These are phyloP conservation scores for Dionaea muscipula DNA, from an alignment of 179 eudicot genomes.

Conservation along the genomic window DNA sequence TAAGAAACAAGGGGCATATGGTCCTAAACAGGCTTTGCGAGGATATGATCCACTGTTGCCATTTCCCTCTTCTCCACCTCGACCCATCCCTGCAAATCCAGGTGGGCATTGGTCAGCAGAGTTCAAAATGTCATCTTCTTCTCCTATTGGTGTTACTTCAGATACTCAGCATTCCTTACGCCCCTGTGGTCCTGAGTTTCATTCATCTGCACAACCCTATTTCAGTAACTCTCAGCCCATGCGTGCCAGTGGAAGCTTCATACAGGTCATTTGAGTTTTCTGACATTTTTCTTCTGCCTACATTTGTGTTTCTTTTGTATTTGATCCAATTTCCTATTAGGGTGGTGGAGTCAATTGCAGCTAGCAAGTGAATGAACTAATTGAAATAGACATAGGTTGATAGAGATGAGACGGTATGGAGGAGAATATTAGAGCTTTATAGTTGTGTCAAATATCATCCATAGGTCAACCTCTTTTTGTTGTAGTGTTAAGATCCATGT, in stretches of 20 bases:
- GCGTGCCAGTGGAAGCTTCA: constrained; percentile 22
- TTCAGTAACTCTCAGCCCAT: constrained; percentile 19
- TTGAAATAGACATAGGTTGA: no score
- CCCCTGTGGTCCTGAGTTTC: constrained; percentile 29
- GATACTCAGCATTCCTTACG: constrained; percentile 21
- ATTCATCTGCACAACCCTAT: constrained; percentile 19
- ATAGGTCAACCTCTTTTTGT: no score
- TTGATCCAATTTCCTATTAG: background rate
- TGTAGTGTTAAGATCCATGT: no score
- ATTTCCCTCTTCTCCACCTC: constrained; percentile 60
- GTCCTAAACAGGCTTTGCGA: constrained; percentile 18
- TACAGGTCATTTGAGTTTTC: constrained; percentile 30
- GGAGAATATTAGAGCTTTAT: no score
- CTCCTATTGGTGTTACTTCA: constrained; percentile 29
- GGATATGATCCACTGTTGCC: constrained; percentile 42
- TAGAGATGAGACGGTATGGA: no score
- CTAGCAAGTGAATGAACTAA: no score
- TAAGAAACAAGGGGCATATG: constrained; percentile 21
- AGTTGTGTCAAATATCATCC: no score
- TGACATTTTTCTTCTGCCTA: background rate
- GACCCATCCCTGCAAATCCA: constrained; percentile 33
- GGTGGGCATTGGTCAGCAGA: constrained; percentile 31
- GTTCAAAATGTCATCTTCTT: constrained; percentile 24
- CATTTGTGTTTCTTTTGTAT: constrained; percentile 9
- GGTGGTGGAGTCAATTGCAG: no score